Evolutionary conservation across 1,139 yeast genomes (phyloP), one percentile per base, ranked within the genome.

Genomic region (Debaryomyces singareniensis): DNA sequence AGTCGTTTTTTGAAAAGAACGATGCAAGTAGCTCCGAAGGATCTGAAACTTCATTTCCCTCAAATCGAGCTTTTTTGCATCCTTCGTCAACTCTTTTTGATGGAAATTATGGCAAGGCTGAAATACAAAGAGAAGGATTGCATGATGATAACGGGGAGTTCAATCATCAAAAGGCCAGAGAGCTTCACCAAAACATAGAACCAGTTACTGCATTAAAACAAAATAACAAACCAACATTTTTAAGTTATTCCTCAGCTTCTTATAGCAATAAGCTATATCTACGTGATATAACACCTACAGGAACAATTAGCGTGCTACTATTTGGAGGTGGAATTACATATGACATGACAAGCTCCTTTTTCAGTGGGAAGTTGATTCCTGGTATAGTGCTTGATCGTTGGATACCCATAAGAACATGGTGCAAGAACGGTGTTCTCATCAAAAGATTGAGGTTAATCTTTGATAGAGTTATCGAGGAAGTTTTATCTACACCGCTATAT

Each of bases 371-470:
- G 20, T 58, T 68, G 7, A 71, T 79, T 0, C 81, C 84, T 0
- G 86, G 87, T 29, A 65, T 80, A 34, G 69, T 80, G 16, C 49
- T 87, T 35, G 95, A 83, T 45, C 68, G 71, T 29, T 83, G 96
- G 96, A 55, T 83, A 20, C 87, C 95, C 5, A 63, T 91, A 21
- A 65, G 84, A 40, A 84, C 95, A 3, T 87, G 97, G 96, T 84
- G 95, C 40, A 82, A 93, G 43, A 86, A 89, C 47, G 97, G 93
- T 1, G 95, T 91, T 4, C 60, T 89, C 31, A 70, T 87, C 24
- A 83, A 83, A 37, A 73, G 81, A 35, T 57, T 91, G 31, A 63
- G 94, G 40, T 48, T 60, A 13, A 50, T 86, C 27, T 57, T 89
- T 16, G 95, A 87, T 47, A 60, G 69, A 13, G 73, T 82, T 1